A percentile compares a stretch with the other conserved stretches of the same genome.
Conservation (phyloP, 208 protist species). For the Naegleria gruberi region DNA sequence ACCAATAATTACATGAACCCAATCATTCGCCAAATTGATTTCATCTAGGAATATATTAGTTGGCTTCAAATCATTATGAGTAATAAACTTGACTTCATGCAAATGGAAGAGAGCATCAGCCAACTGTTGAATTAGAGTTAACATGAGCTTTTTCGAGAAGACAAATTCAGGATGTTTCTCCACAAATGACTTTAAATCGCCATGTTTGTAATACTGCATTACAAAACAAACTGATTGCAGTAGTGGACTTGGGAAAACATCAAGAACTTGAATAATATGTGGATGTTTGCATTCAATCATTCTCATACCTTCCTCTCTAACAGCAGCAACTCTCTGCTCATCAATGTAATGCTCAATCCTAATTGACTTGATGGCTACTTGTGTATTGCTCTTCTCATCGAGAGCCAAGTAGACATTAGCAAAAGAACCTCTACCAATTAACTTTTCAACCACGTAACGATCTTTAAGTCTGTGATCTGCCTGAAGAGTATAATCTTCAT, state of each 20-base stretch:
- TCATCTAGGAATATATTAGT: not conserved
- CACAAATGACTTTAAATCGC: not conserved
- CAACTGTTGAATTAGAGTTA: not conserved
- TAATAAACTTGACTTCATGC: not conserved
- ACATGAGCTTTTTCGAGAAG: not conserved
- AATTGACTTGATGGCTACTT: not conserved
- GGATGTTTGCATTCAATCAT: not conserved
- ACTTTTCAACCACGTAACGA: not conserved
- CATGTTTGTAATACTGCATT: not conserved
- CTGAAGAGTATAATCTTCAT: not conserved
- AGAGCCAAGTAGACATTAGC: not conserved
- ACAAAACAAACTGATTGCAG: not conserved
- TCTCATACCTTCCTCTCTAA: not conserved
- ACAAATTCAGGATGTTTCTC: not conserved
- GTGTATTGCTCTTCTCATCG: not conserved
- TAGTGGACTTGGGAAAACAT: not conserved
- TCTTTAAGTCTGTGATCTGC: not conserved
- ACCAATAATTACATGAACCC: not conserved
- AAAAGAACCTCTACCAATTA: not conserved
- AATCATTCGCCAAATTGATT: not conserved
- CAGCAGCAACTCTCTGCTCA: not conserved
- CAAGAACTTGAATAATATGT: not conserved
- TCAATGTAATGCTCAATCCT: not conserved
- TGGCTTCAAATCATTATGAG: not conserved
- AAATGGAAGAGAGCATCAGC: not conserved